These are phyloP conservation scores for Serendipita sp. DNA, from an alignment of 1,284 basidiomycete species.

Conservation along the genomic window DNA sequence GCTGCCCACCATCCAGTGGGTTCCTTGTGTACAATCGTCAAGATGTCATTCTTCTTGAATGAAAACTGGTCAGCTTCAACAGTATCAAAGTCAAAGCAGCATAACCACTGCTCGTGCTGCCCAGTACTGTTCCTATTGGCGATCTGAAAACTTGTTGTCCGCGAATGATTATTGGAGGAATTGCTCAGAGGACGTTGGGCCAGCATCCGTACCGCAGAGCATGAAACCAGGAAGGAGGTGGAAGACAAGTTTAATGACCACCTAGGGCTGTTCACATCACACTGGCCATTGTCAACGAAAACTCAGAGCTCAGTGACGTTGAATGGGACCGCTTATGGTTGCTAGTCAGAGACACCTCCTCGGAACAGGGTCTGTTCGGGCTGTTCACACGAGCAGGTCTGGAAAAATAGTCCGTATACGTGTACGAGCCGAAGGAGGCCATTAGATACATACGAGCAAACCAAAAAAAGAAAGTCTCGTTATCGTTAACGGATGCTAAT, in stretches of 20 bases:
- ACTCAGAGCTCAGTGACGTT: no score
- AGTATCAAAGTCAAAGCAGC: slow-evolving; percentile 50
- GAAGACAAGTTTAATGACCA: no score
- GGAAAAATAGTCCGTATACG: no score
- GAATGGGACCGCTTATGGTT: no score
- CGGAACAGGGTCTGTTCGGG: no score
- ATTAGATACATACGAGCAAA: neutral
- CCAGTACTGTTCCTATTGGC: neutral
- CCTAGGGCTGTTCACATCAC: no score
- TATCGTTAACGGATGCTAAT: neutral
- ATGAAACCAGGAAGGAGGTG: neutral
- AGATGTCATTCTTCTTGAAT: slow-evolving; percentile 49
- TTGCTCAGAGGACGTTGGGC: neutral
- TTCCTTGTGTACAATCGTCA: slow-evolving; percentile 51
- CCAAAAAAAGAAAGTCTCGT: neutral
- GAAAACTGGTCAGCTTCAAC: slow-evolving; percentile 45
- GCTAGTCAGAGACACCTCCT: no score
- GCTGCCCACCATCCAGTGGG: slow-evolving; percentile 71
- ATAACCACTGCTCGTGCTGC: slow-evolving; percentile 21
- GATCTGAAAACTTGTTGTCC: neutral
- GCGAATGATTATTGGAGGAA: neutral
- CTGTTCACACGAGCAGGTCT: no score
- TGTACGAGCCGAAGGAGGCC: no score
- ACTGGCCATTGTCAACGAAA: no score
- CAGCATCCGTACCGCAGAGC: neutral